These are phyloP conservation scores for Mitragyna speciosa DNA, from an alignment of 257 asterid species.

Conservation along the genomic window DNA sequence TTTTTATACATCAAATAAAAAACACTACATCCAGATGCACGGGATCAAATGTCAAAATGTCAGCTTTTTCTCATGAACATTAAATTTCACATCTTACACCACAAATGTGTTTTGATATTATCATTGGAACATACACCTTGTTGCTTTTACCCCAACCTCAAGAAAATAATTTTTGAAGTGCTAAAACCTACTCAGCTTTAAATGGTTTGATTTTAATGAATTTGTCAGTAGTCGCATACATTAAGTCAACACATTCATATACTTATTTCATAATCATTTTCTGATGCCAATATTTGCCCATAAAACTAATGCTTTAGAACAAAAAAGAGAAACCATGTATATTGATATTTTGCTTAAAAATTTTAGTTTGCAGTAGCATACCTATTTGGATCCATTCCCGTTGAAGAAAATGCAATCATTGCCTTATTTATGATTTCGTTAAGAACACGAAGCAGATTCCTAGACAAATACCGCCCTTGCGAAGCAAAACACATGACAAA, in stretches of 20 bases:
- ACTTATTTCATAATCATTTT: background rate
- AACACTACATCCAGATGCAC: background rate
- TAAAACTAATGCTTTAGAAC: background rate
- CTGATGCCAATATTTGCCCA: background rate
- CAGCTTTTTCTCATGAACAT: background rate
- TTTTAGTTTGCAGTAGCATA: constrained; percentile 20
- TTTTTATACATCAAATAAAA: background rate
- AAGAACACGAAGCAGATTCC: constrained; percentile 83
- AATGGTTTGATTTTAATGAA: background rate
- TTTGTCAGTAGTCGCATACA: background rate
- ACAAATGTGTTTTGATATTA: background rate
- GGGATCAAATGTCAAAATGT: background rate
- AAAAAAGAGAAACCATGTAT: background rate
- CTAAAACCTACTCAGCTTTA: background rate
- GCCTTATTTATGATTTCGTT: constrained; percentile 85
- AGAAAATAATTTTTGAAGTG: background rate
- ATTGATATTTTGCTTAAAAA: background rate
- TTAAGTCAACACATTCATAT: background rate
- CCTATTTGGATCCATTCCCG: constrained; percentile 95
- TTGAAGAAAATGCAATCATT: constrained; percentile 69
- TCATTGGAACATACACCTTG: background rate
- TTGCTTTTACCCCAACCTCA: background rate
- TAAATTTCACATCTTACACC: background rate
- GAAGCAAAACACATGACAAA: constrained; percentile 92
- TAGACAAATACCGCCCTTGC: constrained; percentile 93